Evolutionary conservation across 139 green algal genomes (phyloP).

Genomic region (Picochlorum costavermella): DNA sequence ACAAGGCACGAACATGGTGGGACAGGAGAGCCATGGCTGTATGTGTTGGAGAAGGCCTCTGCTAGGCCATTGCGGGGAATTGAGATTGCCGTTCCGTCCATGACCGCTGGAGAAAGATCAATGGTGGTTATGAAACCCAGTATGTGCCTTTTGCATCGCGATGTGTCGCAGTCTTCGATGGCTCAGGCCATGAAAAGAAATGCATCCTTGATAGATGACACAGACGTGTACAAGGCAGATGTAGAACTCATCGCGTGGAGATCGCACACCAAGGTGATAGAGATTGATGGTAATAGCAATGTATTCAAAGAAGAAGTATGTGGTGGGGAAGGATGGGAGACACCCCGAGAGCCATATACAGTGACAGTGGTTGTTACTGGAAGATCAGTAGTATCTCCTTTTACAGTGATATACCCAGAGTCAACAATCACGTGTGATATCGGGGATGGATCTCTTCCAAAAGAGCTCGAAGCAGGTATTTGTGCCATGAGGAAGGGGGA

Average conservation of each 20-base stretch:
- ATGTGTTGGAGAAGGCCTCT: constrained; percentile 51
- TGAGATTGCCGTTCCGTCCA: constrained; percentile 65
- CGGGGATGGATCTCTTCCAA: constrained; percentile 10
- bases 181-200: constrained; percentile 26
- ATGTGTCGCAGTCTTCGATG: constrained; percentile 44
- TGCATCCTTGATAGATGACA: constrained; percentile 41
- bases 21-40: constrained; percentile 43
- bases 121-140: constrained; percentile 51
- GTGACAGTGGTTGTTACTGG: neutral
- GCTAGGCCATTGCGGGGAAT: constrained; percentile 47
- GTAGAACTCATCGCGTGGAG: neutral
- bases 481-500: constrained; percentile 16
- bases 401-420: neutral
- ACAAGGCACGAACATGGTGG: constrained; percentile 49
- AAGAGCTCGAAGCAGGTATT: constrained; percentile 18
- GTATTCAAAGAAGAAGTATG: constrained; percentile 30
- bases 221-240: constrained; percentile 37
- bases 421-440: constrained; percentile 5
- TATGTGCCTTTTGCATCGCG: constrained; percentile 52
- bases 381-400: neutral
- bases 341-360: constrained; percentile 41
- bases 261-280: no score
- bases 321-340: constrained; percentile 62
- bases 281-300: no score
- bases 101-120: constrained; percentile 38